phyloP scores from a whole-genome alignment of 306 rosid species.

The Lathyrus oleraceus region DNA sequence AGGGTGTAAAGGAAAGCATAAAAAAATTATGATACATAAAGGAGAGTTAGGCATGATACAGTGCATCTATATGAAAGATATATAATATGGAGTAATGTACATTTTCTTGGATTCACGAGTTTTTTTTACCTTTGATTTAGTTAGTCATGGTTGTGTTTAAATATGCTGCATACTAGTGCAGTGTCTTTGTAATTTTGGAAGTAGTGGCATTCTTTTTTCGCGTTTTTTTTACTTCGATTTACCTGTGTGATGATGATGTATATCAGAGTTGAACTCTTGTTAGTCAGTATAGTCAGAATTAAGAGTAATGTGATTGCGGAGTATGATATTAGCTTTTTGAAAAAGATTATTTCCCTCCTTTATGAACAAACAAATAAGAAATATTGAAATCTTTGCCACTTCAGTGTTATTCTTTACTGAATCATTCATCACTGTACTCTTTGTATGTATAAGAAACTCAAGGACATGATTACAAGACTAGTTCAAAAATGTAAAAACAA shows the following conservation, averaged over 20 bases:
- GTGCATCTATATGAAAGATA: constrained; percentile 50
- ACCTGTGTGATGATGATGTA: constrained; percentile 57
- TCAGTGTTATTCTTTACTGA: constrained; percentile 12
- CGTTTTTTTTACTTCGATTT: constrained; percentile 35
- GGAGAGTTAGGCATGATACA: constrained; percentile 55
- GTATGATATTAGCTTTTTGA: constrained; percentile 40
- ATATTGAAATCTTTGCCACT: constrained; percentile 21
- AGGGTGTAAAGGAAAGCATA: constrained; percentile 56
- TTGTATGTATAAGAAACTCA: constrained; percentile 9
- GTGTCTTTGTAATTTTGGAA: constrained; percentile 78
- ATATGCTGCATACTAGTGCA: constrained; percentile 61
- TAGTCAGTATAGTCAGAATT: constrained; percentile 54
- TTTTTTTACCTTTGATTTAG: constrained; percentile 59
- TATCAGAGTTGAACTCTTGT: constrained; percentile 55
- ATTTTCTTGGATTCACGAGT: constrained; percentile 59
- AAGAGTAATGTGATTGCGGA: constrained; percentile 64
- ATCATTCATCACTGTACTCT: constrained; percentile 15
- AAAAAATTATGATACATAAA: constrained; percentile 43
- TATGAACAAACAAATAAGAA: constrained; percentile 31
- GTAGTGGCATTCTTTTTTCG: constrained; percentile 62
- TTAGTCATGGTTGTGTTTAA: constrained; percentile 63
- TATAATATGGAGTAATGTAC: constrained; percentile 57
- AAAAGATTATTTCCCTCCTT: constrained; percentile 25
- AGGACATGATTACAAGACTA: background rate
- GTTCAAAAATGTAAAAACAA: background rate